Base-by-base conservation (phyloP, 1,284 basidiomycete species). In the Apiotrichum laibachii region DNA sequence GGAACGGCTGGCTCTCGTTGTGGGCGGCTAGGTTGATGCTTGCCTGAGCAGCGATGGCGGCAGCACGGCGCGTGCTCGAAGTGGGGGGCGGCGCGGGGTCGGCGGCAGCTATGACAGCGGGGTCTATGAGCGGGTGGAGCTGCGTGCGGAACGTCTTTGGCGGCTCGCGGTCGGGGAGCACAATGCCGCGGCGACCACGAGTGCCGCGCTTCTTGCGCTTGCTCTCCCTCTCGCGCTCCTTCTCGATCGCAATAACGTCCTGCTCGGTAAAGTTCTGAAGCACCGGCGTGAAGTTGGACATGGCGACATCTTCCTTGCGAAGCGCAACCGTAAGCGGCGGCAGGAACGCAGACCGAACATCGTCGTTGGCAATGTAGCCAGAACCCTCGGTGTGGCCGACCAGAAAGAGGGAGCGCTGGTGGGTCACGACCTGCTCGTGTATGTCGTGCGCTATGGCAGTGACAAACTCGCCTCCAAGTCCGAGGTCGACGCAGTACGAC, bases 361-460 rank as follows among this genome's bases (percentile, higher is more conserved):
- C 96, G 58, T 97, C 94, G 72, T 99, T 94, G 65, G 87, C 85
- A 9, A 96, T 84, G 10, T 83, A 78, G 0, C 86, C 83, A 12
- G 90, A 90, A 64, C 92, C 89, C 18, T 87, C 85, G 0, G 88
- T 85, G 74, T 97, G 90, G 2, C 93, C 92, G 55, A 94, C 86
- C 50, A 97, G 84, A 81, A 91, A 90, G 5, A 99, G 84, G 0
- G 91, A 95, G 70, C 94, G 93, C 76, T 92, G 87, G 78, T 94
- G 92, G 2, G 88, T 85, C 58, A 92, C 86, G 15, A 93, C 86
- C 81, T 99, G 96, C 78, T 99, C 96, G 50, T 95, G 87, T 65
- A 99, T 98, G 37, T 88, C 88, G 76, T 99, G 95, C 0, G 92
- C 88, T 60, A 99, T 90, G 16, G 94, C 92, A 21, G 94, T 97